These are phyloP conservation scores for Fusarium sp. DNA, from an alignment of 2,329 filamentous ascomycete genomes.

Conservation along the genomic window DNA sequence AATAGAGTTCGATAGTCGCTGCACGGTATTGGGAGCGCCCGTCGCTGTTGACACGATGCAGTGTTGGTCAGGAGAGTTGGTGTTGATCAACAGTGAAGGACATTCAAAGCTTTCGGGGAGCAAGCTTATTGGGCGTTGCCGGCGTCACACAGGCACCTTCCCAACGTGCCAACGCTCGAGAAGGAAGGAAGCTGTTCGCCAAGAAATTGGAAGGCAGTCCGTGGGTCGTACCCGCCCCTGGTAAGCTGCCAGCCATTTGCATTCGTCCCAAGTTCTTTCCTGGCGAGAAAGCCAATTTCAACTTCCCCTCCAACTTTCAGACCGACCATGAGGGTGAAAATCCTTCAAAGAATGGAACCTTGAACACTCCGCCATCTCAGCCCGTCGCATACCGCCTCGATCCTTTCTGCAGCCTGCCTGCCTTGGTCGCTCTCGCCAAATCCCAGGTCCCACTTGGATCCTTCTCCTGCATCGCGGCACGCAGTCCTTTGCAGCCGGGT, in stretches of 20 bases:
- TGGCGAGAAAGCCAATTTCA: conserved; percentile 30
- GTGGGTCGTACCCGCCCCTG: conserved; percentile 23
- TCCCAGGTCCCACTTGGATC: conserved; percentile 1
- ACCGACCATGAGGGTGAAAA: conserved; percentile 4
- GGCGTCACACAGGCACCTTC: neutral
- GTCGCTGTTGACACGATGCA: neutral
- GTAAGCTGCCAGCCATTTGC: conserved; percentile 15
- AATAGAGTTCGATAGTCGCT: conserved; percentile 1
- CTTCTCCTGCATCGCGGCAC: neutral
- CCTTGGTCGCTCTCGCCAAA: neutral
- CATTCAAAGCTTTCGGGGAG: neutral
- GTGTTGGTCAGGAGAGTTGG: neutral
- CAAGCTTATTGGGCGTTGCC: neutral
- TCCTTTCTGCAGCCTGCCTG: neutral
- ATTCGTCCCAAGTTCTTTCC: conserved; percentile 9
- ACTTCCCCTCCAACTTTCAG: conserved; percentile 10
- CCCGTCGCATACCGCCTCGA: neutral
- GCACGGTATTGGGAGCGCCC: neutral
- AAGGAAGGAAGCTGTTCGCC: neutral
- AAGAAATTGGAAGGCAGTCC: conserved; percentile 4
- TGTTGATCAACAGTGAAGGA: neutral
- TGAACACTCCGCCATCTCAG: neutral
- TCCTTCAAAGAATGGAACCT: neutral
- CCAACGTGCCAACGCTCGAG: neutral
- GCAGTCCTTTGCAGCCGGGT: conserved; percentile 6